Evolutionary conservation across 352 stramenopile species (phyloP), one percentile per base, ranked within the genome.

Genomic region (Phytophthora podocarpi): DNA sequence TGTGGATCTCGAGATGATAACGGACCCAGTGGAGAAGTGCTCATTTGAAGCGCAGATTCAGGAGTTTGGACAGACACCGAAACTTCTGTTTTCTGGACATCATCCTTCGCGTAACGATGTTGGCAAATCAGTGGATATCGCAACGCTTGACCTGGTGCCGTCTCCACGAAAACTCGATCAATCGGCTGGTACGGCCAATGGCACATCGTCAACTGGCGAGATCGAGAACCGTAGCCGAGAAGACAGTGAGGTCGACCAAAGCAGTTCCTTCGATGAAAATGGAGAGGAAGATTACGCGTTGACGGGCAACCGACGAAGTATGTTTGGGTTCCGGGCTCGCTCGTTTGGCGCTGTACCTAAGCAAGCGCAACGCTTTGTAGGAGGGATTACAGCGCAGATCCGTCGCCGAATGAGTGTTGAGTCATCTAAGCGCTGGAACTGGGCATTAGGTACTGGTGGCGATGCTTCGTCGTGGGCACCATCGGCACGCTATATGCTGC

Each of bases 31-130:
- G 16, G 87, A 98, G 51, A 87, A 97, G 41, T 96, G 95, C 50
- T 98, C 96, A 15, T 96, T 98, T 15, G 89, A 97, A 64, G 84
- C 82, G 1, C 93, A 98, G 57, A 98, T 98, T 42, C 87, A 97
- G 58, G 88, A 97, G 59, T 97, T 97, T 66, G 91, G 91, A 1
- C 91, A 97, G 65, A 97, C 90, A 0, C 91, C 91, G 0, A 94
- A 78, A 26, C 61, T 88, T 13, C 55, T 96, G 2, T 96, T 96
- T 59, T 56, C 67, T 23, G 84, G 76, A 15, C 64, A 80, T 2
- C 87, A 96, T 59, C 87, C 87, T 36, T 74, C 80, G 0, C 81
- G 87, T 5, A 84, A 72, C 18, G 81, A 88, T n/a, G 23, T 89
- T 2, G 76, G 74, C 0, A 85, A 82, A 46, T 40, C 72, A 15